phyloP scores from a whole-genome alignment of 176 grass and related monocot species.

The Poa pratensis region DNA sequence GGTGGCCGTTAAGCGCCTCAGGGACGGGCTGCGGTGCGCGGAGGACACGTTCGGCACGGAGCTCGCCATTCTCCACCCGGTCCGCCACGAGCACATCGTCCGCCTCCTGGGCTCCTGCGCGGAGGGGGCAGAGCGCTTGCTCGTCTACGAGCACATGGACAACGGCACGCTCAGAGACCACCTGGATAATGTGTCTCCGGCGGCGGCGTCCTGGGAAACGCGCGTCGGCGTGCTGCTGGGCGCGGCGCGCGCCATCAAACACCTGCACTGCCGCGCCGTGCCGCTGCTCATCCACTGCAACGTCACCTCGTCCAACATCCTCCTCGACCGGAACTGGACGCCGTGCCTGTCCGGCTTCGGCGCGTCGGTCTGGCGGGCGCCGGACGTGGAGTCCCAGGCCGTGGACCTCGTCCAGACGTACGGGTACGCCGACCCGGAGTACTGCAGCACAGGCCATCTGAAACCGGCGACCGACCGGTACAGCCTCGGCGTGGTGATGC shows the following conservation, averaged over 20 bases:
- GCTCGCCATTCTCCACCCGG: not conserved
- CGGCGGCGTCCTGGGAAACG: not conserved
- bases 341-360: slow-evolving; percentile 6
- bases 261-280: not conserved
- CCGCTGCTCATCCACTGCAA: slow-evolving; percentile 1
- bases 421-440: not conserved
- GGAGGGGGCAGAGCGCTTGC: not conserved
- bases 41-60: not conserved
- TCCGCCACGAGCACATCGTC: not conserved
- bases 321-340: not conserved
- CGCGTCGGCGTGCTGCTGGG: not conserved
- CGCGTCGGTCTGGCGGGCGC: not conserved
- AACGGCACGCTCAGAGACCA: not conserved
- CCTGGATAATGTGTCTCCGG: not conserved
- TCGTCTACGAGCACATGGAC: not conserved
- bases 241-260: not conserved
- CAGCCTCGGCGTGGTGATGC: slow-evolving; percentile 74
- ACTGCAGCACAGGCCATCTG: not conserved
- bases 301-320: not conserved
- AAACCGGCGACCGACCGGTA: slow-evolving; percentile 54
- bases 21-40: not conserved
- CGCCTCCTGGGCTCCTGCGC: not conserved
- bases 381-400: not conserved
- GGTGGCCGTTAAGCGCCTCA: not conserved
- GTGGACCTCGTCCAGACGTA: not conserved